Evolutionary conservation across 305 asterid genomes (phyloP), one percentile per base, ranked within the genome.

Genomic region (Solanum aculeatissimum): DNA sequence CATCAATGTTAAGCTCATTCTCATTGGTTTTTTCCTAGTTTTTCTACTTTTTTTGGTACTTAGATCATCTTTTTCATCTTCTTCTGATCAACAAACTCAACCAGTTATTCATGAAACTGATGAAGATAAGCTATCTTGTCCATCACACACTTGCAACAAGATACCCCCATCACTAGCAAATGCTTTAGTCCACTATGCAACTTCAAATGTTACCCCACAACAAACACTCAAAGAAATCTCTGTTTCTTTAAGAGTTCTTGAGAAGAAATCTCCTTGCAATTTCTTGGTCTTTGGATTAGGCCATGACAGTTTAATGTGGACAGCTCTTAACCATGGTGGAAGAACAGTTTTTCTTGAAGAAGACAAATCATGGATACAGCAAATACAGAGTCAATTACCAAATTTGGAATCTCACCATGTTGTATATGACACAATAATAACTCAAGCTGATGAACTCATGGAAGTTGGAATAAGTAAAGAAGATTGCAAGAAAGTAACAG

Each of bases 11-110:
- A 93, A 93, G 88, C 82, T 89, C 83, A 85, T 92, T 71, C 81
- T 90, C 58, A 84, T 92, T 27, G 85, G 85, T 47, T 83, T 86
- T 84, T 89, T 91, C 88, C 83, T 88, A 43, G 85, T 93, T 29
- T 88, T 91, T 88, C 86, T 91, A 29, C 88, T 92, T 68, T 93
- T 92, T 86, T 81, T 94, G 58, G 84, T 89, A 9, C 91, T 92
- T 45, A 90, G 92, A 85, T 90, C 97, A 55, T 85, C 83, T 35
- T 90, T 87, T 87, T 88, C 95, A 55, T 62, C 85, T 40, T 69
- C 78, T 19, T 2, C 78, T 65, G 18, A 15, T 78, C 89, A 84
- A 15, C 90, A 68, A 54, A 85, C 65, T 23, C 13, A 9, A 49
- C 57, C 82, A 49, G 3, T 81, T 71, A 1, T 82, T 47, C 78